Evolutionary conservation across 371 early-diverging fungal species (phyloP).

Genomic region (Mucor velutinosus): DNA sequence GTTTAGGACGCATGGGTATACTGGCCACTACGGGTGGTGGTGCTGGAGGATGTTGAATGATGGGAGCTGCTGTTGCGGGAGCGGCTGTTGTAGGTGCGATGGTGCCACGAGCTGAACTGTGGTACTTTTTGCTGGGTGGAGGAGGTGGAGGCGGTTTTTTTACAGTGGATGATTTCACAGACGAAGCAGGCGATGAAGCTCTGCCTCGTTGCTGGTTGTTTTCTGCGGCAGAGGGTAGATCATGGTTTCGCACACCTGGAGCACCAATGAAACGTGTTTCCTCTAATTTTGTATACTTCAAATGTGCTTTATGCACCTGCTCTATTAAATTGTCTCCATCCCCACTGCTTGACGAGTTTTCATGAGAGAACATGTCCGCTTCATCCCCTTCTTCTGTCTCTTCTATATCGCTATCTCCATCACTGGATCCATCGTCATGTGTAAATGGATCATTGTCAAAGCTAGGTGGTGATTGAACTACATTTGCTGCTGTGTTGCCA

Average conservation of each 20-base stretch:
- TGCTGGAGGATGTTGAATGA: neutral
- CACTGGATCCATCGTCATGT: slow-evolving; percentile 7
- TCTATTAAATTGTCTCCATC: slow-evolving; percentile 21
- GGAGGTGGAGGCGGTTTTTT: slow-evolving; percentile 40
- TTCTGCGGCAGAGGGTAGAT: slow-evolving; percentile 1
- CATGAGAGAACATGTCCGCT: neutral
- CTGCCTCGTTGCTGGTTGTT: neutral
- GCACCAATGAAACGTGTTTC: slow-evolving; percentile 21
- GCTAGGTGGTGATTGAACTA: neutral
- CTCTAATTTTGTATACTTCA: slow-evolving; percentile 30
- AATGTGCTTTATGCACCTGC: slow-evolving; percentile 28
- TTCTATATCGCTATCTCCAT: slow-evolving; percentile 16
- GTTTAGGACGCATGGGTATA: slow-evolving; percentile 11
- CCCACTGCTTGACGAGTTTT: neutral
- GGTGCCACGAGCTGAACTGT: slow-evolving; percentile 23
- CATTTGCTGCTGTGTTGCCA: neutral
- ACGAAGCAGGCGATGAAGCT: slow-evolving; percentile 2
- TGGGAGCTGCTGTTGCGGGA: neutral
- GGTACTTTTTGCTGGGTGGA: slow-evolving; percentile 47
- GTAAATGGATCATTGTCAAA: slow-evolving; percentile 3
- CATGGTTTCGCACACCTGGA: slow-evolving; percentile 13
- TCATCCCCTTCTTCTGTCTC: slow-evolving; percentile 11
- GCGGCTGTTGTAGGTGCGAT: neutral
- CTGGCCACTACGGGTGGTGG: neutral
- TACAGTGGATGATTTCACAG: neutral